Base-by-base conservation (phyloP, 1,284 basidiomycete species). In the Austroboletus novae-zelandiae region DNA sequence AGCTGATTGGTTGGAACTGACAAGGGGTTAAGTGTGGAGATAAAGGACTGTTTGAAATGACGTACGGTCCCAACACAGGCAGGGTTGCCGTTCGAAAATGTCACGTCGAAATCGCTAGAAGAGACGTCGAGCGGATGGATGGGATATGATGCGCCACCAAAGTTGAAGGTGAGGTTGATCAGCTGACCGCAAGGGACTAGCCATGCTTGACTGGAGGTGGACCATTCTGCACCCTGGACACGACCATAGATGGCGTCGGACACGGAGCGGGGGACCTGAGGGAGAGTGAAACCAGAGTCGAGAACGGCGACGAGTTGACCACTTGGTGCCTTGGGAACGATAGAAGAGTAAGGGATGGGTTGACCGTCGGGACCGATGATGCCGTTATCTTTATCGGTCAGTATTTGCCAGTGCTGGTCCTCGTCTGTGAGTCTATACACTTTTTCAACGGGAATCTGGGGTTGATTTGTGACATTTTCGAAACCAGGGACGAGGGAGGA, bases 161-260 rank as follows among this genome's bases (percentile, higher is more conserved):
- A 86, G 56, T 76, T 81, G 69, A 91, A 76, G 5, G 81, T 79
- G 42, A 91, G 60, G 51, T 86, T 88, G 50, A 91, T 72, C 58
- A 80, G 65, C 65, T 89, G 86, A 11, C 75, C 79, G 61, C 89
- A 91, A 1, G 88, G 89, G 0, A 91, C 70, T 3, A 80, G 79
- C 89, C 88, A 91, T 52, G 79, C 77, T 52, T 81, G 74, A 39
- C 73, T 74, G 9, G 63, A 64, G 13, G 71, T 57, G 59, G 86
- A 83, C 68, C 83, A 91, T 49, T 76, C 76, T 5, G 89, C 88
- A 35, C 86, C 86, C 54, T 80, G 79, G 2, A 90, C 84, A 40
- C 88, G 81, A 2, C 87, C 87, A 59, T 91, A 91, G 57, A 91
- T 89, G 15, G 84, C 84, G 57, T 91, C 88, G 10, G 86, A 81